phyloP scores from a whole-genome alignment of 805 yeast genomes.

The Metschnikowia gelsemii region DNA sequence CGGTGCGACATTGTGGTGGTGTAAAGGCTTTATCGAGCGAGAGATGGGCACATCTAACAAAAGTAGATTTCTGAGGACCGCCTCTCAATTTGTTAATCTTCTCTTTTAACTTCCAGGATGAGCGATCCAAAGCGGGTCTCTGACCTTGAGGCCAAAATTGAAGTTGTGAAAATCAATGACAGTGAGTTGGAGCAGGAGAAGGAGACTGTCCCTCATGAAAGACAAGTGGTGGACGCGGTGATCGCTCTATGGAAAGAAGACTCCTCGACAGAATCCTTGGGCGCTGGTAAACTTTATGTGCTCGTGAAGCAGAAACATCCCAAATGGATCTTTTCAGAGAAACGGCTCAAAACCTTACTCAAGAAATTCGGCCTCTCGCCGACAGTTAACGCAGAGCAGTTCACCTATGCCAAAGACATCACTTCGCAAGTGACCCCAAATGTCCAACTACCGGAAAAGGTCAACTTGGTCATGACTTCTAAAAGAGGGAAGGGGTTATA shows the following conservation, averaged over 20 bases:
- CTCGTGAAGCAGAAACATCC: slow-evolving; percentile 52
- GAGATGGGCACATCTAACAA: too few relatives aligned
- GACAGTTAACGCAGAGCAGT: slow-evolving; percentile 34
- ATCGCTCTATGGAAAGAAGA: slow-evolving; percentile 67
- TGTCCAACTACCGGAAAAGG: slow-evolving; percentile 39
- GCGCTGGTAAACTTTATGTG: slow-evolving; percentile 52
- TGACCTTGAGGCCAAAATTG: slow-evolving; percentile 24
- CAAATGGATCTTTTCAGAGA: slow-evolving; percentile 62
- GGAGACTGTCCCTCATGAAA: slow-evolving; percentile 51
- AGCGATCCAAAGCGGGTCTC: neutral
- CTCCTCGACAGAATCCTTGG: slow-evolving; percentile 58
- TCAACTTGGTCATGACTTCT: slow-evolving; percentile 49
- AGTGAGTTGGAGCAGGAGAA: slow-evolving; percentile 21
- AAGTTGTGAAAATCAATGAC: slow-evolving; percentile 41
- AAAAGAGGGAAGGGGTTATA: slow-evolving; percentile 62
- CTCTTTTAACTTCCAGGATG: neutral
- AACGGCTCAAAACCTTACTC: slow-evolving; percentile 52
- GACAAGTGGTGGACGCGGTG: slow-evolving; percentile 61
- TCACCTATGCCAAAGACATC: slow-evolving; percentile 55
- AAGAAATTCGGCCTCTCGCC: slow-evolving; percentile 54
- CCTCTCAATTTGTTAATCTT: too few relatives aligned
- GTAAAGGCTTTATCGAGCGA: too few relatives aligned
- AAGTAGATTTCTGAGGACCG: too few relatives aligned
- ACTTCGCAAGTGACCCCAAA: slow-evolving; percentile 50
- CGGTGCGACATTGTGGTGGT: too few relatives aligned